phyloP scores from a whole-genome alignment of 73 alveolate species.

The Tetrahymena malaccensis region DNA sequence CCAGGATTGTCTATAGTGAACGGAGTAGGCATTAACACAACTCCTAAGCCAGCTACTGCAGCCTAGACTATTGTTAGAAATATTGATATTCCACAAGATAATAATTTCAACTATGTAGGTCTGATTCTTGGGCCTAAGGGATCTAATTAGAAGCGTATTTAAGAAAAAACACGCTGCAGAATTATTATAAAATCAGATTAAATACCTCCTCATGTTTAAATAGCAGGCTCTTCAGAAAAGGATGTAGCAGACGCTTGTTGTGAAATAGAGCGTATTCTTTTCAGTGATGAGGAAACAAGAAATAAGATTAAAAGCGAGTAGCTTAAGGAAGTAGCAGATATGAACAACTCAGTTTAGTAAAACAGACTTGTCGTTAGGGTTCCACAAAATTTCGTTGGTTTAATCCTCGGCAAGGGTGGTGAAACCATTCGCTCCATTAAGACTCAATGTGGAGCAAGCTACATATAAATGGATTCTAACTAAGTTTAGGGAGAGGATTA shows the following conservation, averaged over 20 bases:
- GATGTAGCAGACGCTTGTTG: neutral
- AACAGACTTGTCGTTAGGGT: neutral
- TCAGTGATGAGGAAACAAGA: neutral
- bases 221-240: neutral
- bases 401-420: neutral
- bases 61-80: neutral
- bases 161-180: neutral
- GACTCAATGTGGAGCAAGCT: neutral
- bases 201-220: neutral
- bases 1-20: neutral
- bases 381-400: neutral
- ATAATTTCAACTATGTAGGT: neutral
- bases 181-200: neutral
- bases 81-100: neutral
- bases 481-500: neutral
- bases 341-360: neutral
- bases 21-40: neutral
- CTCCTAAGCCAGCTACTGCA: neutral
- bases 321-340: neutral
- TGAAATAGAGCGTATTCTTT: neutral
- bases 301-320: neutral
- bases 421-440: neutral
- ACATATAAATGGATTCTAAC: neutral
- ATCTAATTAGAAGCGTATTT: neutral
- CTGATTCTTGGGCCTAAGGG: neutral